These are phyloP conservation scores for Fusarium sp. DNA, from an alignment of 2,329 filamentous ascomycete genomes.

Conservation along the genomic window DNA sequence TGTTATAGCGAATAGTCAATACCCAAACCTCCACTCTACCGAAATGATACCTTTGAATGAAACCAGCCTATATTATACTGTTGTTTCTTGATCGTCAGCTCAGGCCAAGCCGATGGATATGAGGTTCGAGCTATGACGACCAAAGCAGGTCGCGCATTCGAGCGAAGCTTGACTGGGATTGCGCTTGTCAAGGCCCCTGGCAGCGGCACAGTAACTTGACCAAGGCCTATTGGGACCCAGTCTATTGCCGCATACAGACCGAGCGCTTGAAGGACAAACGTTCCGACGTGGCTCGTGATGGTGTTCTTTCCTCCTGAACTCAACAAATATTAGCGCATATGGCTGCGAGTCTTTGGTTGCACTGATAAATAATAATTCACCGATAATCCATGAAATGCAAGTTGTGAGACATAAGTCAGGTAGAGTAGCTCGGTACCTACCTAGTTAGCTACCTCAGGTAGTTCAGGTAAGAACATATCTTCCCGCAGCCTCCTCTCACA, in stretches of 20 bases:
- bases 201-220: constrained; percentile 32
- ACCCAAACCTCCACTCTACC: neutral
- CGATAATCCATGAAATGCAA: constrained; percentile 3
- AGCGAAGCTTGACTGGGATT: constrained; percentile 22
- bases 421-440: neutral
- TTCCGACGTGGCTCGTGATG: constrained; percentile 15
- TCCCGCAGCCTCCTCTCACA: constrained; percentile 6
- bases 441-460: neutral
- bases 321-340: neutral
- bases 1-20: constrained; percentile 2
- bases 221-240: neutral
- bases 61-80: neutral
- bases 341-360: constrained; percentile 1
- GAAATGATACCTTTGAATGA: neutral
- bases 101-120: neutral
- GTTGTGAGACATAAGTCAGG: constrained; percentile 15
- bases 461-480: constrained; percentile 9
- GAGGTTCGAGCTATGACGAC: constrained; percentile 9
- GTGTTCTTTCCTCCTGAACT: constrained; percentile 24
- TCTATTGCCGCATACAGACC: neutral
- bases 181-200: constrained; percentile 32
- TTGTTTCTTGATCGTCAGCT: neutral
- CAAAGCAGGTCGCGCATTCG: constrained; percentile 31
- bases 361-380: constrained; percentile 14
- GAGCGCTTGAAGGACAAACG: constrained; percentile 7